These are phyloP conservation scores for Cryptosporidium muris DNA, from an alignment of 169 alveolate genomes.

Conservation along the genomic window DNA sequence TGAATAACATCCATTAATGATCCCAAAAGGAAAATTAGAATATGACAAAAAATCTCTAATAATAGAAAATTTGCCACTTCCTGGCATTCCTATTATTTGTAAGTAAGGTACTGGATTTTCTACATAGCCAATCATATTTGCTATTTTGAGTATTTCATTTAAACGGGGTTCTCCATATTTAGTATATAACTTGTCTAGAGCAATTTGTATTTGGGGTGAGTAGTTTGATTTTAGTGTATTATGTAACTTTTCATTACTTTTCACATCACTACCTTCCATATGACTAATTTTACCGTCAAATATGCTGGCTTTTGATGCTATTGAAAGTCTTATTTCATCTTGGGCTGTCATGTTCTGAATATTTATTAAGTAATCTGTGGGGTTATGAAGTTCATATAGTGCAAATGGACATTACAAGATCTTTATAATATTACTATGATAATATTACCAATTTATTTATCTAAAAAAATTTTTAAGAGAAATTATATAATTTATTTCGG, in stretches of 20 bases:
- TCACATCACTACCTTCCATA: neutral
- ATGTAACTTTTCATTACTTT: constrained; percentile 1
- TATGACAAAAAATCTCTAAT: constrained; percentile 18
- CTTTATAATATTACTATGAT: no score
- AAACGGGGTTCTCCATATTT: constrained; percentile 56
- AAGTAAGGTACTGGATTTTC: constrained; percentile 30
- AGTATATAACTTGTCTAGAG: constrained; percentile 12
- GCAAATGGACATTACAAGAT: no score
- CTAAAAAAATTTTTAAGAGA: no score
- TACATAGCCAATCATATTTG: constrained; percentile 36
- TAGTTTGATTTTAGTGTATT: constrained; percentile 1
- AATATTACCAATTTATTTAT: no score
- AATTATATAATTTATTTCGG: no score
- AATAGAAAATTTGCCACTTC: constrained; percentile 47
- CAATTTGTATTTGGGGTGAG: constrained; percentile 1
- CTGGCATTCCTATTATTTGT: constrained; percentile 62
- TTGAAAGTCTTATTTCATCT: no score
- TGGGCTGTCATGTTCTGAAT: no score
- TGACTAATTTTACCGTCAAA: neutral
- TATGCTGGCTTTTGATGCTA: no score
- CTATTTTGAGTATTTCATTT: constrained; percentile 44
- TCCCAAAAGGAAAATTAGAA: constrained; percentile 29
- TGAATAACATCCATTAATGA: constrained; percentile 30
- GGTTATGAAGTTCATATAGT: no score
- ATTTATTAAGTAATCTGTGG: no score